Conservation (phyloP, 2,329 filamentous ascomycete species). For the Laburnicola sp. region DNA sequence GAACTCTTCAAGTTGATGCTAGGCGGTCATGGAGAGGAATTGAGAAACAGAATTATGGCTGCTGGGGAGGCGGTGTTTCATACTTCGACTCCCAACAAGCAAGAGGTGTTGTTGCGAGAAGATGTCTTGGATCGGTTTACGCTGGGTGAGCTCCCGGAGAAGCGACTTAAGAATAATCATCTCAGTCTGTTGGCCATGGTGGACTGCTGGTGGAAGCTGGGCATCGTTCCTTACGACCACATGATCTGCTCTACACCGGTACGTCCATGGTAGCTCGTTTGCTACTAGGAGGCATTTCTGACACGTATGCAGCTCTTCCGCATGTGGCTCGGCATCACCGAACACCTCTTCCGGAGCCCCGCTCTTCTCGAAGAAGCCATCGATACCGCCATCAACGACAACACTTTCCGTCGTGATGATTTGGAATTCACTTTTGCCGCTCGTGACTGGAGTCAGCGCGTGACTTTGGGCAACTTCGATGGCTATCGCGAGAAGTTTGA, state of each 20-base stretch:
- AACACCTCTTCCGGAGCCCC: slow-evolving; percentile 87
- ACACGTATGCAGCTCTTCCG: slow-evolving; percentile 69
- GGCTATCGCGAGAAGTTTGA: slow-evolving; percentile 91
- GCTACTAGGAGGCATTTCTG: background rate
- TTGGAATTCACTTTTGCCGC: slow-evolving; percentile 98
- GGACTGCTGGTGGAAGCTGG: slow-evolving; percentile 94
- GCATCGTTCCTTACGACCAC: slow-evolving; percentile 95
- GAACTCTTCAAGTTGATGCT: slow-evolving; percentile 98
- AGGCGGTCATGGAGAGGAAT: slow-evolving; percentile 74
- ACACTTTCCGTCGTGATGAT: slow-evolving; percentile 91
- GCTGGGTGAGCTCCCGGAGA: slow-evolving; percentile 68
- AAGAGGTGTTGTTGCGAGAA: slow-evolving; percentile 73
- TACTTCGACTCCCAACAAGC: slow-evolving; percentile 44
- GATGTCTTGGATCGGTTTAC: slow-evolving; percentile 88
- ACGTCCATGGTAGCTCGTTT: slow-evolving; percentile 34
- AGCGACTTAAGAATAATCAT: slow-evolving; percentile 85
- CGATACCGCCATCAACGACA: slow-evolving; percentile 82
- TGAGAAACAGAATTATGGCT: slow-evolving; percentile 73
- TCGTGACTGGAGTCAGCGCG: slow-evolving; percentile 91
- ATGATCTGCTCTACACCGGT: slow-evolving; percentile 98
- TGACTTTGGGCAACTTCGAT: slow-evolving; percentile 87
- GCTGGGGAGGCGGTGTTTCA: slow-evolving; percentile 69
- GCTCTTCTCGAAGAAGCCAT: slow-evolving; percentile 82
- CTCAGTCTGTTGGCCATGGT: slow-evolving; percentile 93
- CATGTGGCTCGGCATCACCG: slow-evolving; percentile 94